A percentile compares a stretch with the other conserved stretches of the same genome.
Evolutionary conservation across 2,329 filamentous ascomycete genomes (phyloP).

Genomic region (Samsoniella hepiali): DNA sequence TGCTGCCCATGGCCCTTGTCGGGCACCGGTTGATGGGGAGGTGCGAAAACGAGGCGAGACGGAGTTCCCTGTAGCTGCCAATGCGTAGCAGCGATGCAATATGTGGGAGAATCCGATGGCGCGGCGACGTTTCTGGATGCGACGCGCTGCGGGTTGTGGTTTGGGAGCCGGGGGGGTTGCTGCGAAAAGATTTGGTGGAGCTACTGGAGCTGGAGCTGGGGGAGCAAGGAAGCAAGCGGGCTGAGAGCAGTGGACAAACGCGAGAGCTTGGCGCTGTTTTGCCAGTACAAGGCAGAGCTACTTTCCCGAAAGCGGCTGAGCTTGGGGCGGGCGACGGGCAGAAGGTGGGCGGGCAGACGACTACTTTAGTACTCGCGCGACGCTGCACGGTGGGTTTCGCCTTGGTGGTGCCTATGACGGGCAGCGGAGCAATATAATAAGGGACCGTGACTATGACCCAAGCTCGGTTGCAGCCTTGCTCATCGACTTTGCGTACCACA

Average conservation of each 20-base stretch:
- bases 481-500: background rate
- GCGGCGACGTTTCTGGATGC: constrained; percentile 11
- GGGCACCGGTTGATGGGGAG: constrained; percentile 2
- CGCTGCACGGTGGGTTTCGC: constrained; percentile 13
- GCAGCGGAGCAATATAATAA: background rate
- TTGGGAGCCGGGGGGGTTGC: constrained; percentile 1
- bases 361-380: constrained; percentile 13
- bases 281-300: background rate
- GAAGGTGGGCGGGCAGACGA: constrained; percentile 12
- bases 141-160: constrained; percentile 14
- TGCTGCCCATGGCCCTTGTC: constrained; percentile 16
- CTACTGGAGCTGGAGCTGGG: background rate
- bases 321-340: background rate
- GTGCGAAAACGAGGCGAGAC: background rate
- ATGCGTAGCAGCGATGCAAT: background rate
- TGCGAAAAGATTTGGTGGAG: constrained; percentile 7
- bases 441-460: background rate
- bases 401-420: background rate
- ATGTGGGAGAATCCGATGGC: background rate
- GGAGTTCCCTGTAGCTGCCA: background rate
- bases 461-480: constrained; percentile 8
- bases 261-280: background rate
- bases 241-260: background rate
- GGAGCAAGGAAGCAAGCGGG: constrained; percentile 1
- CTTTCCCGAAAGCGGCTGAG: constrained; percentile 16